Conservation (phyloP, 371 early-diverging fungal genomes). For the Mucor indicus region DNA sequence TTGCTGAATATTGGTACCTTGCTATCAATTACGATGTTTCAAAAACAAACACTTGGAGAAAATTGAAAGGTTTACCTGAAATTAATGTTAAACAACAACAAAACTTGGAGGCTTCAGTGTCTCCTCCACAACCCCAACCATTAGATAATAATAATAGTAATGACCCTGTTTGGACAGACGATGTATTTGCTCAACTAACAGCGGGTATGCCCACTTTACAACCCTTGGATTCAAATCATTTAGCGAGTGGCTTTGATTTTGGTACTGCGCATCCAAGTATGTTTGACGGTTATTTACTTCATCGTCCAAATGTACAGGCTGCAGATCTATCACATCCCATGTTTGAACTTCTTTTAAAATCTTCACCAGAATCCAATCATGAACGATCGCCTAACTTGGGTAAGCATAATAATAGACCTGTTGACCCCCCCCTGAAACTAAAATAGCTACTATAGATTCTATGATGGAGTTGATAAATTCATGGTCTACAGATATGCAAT, state of each 20-base stretch:
- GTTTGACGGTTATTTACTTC: background rate
- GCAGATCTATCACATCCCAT: constrained; percentile 10
- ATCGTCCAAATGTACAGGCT: background rate
- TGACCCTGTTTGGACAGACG: constrained; percentile 20
- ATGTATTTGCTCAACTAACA: constrained; percentile 22
- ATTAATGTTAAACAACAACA: constrained; percentile 5
- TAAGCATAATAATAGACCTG: constrained; percentile 4
- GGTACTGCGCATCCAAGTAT: constrained; percentile 8
- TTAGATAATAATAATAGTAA: background rate
- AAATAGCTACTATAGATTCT: constrained; percentile 7
- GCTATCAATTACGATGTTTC: constrained; percentile 33
- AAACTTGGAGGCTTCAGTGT: background rate
- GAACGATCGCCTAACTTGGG: constrained; percentile 29
- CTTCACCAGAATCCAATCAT: constrained; percentile 20
- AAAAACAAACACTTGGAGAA: constrained; percentile 39
- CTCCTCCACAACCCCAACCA: background rate
- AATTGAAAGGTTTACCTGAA: constrained; percentile 33
- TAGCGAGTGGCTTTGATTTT: constrained; percentile 26
- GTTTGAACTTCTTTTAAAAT: constrained; percentile 21
- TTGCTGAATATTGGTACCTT: constrained; percentile 52
- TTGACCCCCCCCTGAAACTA: no score
- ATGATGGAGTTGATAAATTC: constrained; percentile 36
- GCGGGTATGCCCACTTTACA: constrained; percentile 24
- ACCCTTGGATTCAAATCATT: constrained; percentile 19
- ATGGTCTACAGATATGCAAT: constrained; percentile 18